Percentiles rank a stretch among this genome's conserved stretches.
Conservation (phyloP, 2,329 filamentous ascomycete species). For the Nothopassalora personata region DNA sequence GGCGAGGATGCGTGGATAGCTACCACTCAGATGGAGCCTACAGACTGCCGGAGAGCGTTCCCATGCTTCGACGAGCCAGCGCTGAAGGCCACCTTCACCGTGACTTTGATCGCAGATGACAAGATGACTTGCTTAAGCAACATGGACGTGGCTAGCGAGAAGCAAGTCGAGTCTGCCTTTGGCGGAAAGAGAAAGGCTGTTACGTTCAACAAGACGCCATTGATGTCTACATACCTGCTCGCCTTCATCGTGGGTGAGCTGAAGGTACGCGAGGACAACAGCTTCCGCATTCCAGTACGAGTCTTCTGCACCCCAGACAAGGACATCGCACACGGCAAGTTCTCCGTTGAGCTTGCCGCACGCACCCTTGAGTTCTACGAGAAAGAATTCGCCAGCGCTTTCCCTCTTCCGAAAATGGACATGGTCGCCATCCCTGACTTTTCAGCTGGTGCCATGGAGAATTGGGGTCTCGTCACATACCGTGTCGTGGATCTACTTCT, state of each 20-base stretch:
- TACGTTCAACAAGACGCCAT: constrained; percentile 83
- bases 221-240: constrained; percentile 94
- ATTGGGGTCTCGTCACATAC: constrained; percentile 95
- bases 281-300: constrained; percentile 84
- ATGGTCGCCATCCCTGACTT: constrained; percentile 97
- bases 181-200: constrained; percentile 72
- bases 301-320: constrained; percentile 91
- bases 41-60: constrained; percentile 86
- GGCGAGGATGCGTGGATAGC: constrained; percentile 78
- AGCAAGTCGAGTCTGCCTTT: constrained; percentile 61
- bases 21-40: constrained; percentile 93
- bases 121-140: constrained; percentile 89
- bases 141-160: constrained; percentile 85
- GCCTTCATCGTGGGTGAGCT: constrained; percentile 93
- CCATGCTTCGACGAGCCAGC: constrained; percentile 96
- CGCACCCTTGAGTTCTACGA: constrained; percentile 92
- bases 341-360: constrained; percentile 84
- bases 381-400: constrained; percentile 82
- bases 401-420: constrained; percentile 89
- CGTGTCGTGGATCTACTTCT: constrained; percentile 85
- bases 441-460: constrained; percentile 94
- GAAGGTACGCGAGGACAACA: constrained; percentile 86
- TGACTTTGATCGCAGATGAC: constrained; percentile 87
- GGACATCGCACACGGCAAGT: constrained; percentile 83
- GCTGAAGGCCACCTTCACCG: constrained; percentile 85